Base-by-base conservation (phyloP, 495 filamentous ascomycete species). In the Tuber indicum region DNA sequence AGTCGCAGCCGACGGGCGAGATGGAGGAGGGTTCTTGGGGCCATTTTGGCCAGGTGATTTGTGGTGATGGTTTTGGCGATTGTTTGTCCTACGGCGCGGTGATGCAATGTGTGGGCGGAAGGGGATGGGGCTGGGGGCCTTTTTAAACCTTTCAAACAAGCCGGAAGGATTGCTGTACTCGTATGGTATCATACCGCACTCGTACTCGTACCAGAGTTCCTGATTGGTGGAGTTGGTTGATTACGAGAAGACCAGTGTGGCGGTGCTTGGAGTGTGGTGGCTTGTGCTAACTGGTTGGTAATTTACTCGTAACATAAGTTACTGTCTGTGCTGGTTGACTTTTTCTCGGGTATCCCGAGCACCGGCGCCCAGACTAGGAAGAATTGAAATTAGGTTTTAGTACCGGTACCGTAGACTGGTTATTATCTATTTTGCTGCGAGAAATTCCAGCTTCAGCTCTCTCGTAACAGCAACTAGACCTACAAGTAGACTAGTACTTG, bases 11-110 rank as follows among this genome's bases (percentile, higher is more conserved):
- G 75, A 36, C 45, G n/a, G 32, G 70, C 8, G 44, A 80, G 58
- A 0, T 73, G 77, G 39, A 49, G 71, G 77, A 80, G 71, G 21
- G 76, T 44, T 72, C 77, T 71, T 3, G 78, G 79, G 70, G 78
- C 76, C 78, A 80, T 41, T 41, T 26, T n/a, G 70, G 71, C 49
- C 47, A 39, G 36, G 47, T 52, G 10, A 19, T 3, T n/a, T n/a
- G 52, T 14, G 45, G n/a, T 14, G 39, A 8, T 21, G 41, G 16
- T 23, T 42, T 32, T 70, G 36, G 36, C 9, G 49, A 58, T n/a
- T 7, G 23, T 58, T 58, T 26, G 73, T 42, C 32, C 72, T 72
- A n/a, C 44, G 2, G 58, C 0, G 26, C n/a, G 26, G n/a, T n/a
- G 52, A 58, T 12, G 58, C 26, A 12, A 66, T n/a, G 58, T 66